These are phyloP conservation scores for Amaranthus palmeri DNA, from an alignment of 148 eudicot genomes.

Conservation along the genomic window DNA sequence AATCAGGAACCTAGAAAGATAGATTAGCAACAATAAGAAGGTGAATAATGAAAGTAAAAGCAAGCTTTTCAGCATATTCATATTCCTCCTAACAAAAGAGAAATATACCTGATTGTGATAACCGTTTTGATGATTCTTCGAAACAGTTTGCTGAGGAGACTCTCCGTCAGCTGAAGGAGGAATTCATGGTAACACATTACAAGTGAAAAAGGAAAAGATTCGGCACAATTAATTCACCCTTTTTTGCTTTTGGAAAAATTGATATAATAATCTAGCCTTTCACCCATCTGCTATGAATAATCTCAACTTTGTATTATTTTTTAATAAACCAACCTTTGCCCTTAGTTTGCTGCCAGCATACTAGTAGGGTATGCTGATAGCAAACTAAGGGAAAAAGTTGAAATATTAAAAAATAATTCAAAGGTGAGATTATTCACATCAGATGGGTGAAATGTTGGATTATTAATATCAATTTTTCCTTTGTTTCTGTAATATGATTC, in stretches of 20 bases:
- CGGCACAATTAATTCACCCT: no score
- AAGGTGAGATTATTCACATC: no score
- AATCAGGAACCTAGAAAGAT: conserved; percentile 75
- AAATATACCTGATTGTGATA: conserved; percentile 66
- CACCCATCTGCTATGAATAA: no score
- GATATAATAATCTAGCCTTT: no score
- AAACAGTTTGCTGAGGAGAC: conserved; percentile 57
- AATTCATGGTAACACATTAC: conserved; percentile 20
- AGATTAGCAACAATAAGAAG: not conserved
- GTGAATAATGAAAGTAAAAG: not conserved
- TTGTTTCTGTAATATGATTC: not conserved
- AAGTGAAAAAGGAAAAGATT: conserved; percentile 12
- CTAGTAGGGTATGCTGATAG: no score
- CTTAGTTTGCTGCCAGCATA: no score
- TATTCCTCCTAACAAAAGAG: conserved; percentile 23
- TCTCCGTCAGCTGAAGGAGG: conserved; percentile 68
- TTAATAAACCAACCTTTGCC: no score
- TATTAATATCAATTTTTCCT: no score
- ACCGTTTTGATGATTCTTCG: conserved; percentile 57
- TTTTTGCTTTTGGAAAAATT: not conserved
- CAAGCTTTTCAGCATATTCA: conserved; percentile 25
- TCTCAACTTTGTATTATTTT: no score
- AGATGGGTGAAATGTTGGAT: no score
- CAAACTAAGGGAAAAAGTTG: no score
- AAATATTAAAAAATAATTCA: no score